Percentiles rank a stretch among this genome's conserved stretches.
Conservation (phyloP, 163 green algal species). For the Volvox carteri region DNA sequence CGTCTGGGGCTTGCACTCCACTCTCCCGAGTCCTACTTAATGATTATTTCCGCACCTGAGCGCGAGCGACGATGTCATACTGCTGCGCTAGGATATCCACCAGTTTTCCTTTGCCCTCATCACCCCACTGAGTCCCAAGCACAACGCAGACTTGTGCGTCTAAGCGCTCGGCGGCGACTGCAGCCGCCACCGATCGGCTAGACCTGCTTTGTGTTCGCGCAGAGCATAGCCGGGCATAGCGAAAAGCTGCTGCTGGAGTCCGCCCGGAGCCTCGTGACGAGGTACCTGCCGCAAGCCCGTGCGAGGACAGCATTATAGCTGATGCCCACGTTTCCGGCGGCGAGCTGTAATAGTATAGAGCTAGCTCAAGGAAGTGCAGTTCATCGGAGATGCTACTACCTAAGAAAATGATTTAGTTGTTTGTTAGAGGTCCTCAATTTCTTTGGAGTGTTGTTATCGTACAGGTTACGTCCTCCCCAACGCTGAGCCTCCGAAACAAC, state of each 20-base stretch:
- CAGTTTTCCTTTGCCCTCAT: slow-evolving; percentile 99
- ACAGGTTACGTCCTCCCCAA: too few species aligned
- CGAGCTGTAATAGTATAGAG: not conserved
- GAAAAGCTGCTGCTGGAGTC: not conserved
- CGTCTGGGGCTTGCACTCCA: not conserved
- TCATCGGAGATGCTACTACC: not conserved
- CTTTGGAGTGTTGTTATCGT: not conserved
- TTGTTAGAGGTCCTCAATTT: too few species aligned
- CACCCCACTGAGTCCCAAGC: slow-evolving; percentile 99
- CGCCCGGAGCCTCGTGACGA: not conserved
- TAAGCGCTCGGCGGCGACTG: slow-evolving; percentile 32
- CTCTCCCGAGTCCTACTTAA: too few species aligned
- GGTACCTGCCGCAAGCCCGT: not conserved
- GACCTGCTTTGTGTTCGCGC: not conserved
- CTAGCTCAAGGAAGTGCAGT: slow-evolving; percentile 26
- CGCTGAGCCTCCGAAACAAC: too few species aligned
- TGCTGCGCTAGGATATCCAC: slow-evolving; percentile 98
- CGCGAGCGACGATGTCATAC: slow-evolving; percentile 96
- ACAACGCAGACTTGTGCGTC: slow-evolving; percentile 90
- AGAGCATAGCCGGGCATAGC: not conserved
- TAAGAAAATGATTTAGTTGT: too few species aligned
- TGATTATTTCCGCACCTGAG: slow-evolving; percentile 87
- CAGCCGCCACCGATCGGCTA: slow-evolving; percentile 4
- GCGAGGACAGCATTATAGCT: slow-evolving; percentile 24
- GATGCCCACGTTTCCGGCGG: slow-evolving; percentile 14